These are phyloP conservation scores for Tillandsia leiboldiana DNA, from an alignment of 176 grass and related monocot genomes.

Conservation along the genomic window DNA sequence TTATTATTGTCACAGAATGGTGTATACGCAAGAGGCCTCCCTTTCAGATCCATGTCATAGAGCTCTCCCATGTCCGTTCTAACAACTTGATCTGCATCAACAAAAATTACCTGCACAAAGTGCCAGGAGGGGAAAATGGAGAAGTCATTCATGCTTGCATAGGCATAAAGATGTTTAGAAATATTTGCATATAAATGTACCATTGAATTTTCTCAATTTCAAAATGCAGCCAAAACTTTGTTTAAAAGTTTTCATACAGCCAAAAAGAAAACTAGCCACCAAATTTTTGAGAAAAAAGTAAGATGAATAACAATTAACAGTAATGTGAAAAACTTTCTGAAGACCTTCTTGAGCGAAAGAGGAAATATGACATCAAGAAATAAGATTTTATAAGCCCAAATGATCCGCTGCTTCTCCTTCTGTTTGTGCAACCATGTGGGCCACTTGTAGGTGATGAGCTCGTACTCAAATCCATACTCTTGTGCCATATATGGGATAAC, in stretches of 20 bases:
- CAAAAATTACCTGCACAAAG: constrained; percentile 83
- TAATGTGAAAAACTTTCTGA: constrained; percentile 1
- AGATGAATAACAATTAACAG: constrained; percentile 15
- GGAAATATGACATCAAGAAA: constrained; percentile 99
- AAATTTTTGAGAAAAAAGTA: constrained; percentile 5
- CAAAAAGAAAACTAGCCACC: background rate
- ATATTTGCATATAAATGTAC: no score
- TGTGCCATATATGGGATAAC: constrained; percentile 93
- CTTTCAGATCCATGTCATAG: constrained; percentile 96
- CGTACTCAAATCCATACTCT: constrained; percentile 89
- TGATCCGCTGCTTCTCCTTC: constrained; percentile 98
- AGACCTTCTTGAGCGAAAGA: constrained; percentile 87
- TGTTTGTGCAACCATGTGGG: constrained; percentile 99
- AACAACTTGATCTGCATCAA: constrained; percentile 98
- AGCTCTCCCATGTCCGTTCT: constrained; percentile 98
- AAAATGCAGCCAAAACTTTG: no score
- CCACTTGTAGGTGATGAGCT: constrained; percentile 98
- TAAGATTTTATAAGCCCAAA: constrained; percentile 99
- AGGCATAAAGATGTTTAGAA: background rate
- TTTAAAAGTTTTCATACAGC: no score
- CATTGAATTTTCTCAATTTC: no score
- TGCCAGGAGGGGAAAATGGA: constrained; percentile 2
- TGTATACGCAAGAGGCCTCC: constrained; percentile 87
- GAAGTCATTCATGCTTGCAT: constrained; percentile 17
- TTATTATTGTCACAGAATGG: constrained; percentile 99